phyloP scores from a whole-genome alignment of 148 eudicot species.

The Rhododendron ovatum region DNA sequence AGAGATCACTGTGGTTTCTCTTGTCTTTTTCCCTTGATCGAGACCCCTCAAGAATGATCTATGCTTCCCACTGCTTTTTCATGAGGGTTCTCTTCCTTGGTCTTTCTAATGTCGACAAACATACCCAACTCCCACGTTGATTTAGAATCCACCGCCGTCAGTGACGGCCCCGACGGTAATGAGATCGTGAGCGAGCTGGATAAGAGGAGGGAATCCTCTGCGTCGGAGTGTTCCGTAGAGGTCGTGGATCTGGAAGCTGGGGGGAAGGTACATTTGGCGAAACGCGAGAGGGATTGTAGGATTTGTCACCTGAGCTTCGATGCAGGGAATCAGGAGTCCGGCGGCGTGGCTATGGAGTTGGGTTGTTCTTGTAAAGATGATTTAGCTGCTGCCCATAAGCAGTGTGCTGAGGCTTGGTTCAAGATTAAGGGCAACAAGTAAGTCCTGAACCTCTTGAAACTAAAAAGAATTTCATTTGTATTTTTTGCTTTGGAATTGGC shows the following conservation, averaged over 20 bases:
- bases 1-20: neutral
- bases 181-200: slow-evolving; percentile 29
- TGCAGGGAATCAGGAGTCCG: slow-evolving; percentile 40
- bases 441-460: slow-evolving; percentile 12
- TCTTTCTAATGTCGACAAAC: slow-evolving; percentile 13
- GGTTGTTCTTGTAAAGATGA: slow-evolving; percentile 88
- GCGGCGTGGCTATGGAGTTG: slow-evolving; percentile 63
- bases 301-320: slow-evolving; percentile 80
- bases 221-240: slow-evolving; percentile 47
- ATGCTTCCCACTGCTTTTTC: neutral
- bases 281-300: slow-evolving; percentile 64
- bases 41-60: neutral
- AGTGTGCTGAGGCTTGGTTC: slow-evolving; percentile 95
- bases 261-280: slow-evolving; percentile 37
- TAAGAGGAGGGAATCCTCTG: slow-evolving; percentile 33
- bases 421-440: slow-evolving; percentile 90
- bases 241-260: slow-evolving; percentile 55
- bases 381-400: slow-evolving; percentile 83
- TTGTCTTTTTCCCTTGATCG: neutral
- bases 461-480: neutral
- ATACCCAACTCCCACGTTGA: slow-evolving; percentile 11
- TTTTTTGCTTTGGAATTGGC: neutral
- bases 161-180: neutral
- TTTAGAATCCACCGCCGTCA: slow-evolving; percentile 10
- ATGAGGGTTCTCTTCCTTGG: slow-evolving; percentile 23